A percentile compares a stretch with the other conserved stretches of the same genome.
Evolutionary conservation across 495 filamentous ascomycete genomes (phyloP).

Genomic region (Aspergillus nanangensis): DNA sequence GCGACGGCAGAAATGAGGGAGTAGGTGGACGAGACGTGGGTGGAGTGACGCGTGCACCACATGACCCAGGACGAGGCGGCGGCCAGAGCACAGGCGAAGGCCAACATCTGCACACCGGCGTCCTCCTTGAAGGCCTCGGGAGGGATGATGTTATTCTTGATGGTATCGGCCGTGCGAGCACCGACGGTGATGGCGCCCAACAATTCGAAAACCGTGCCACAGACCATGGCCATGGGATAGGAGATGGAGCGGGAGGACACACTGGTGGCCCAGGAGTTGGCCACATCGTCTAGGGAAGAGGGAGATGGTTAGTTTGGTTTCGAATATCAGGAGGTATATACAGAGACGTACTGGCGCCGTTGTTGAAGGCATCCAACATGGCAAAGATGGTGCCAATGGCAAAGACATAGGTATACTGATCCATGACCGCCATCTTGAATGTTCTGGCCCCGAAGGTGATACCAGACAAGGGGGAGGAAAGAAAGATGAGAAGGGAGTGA

Average conservation of each 20-base stretch:
- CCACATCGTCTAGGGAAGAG: constrained; percentile 57
- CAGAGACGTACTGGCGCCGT: constrained; percentile 53
- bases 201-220: constrained; percentile 61
- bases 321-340: background rate
- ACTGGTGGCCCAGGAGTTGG: constrained; percentile 70
- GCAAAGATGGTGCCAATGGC: constrained; percentile 75
- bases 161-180: constrained; percentile 55
- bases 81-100: constrained; percentile 53
- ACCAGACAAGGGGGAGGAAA: too few relatives aligned
- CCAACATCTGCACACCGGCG: constrained; percentile 57
- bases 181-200: constrained; percentile 57
- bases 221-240: constrained; percentile 63
- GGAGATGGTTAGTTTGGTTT: background rate
- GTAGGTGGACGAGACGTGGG: constrained; percentile 62
- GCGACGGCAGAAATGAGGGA: constrained; percentile 59
- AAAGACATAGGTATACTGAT: constrained; percentile 66
- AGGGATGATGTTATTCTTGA: constrained; percentile 57
- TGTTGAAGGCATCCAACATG: constrained; percentile 69
- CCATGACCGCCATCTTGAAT: constrained; percentile 37
- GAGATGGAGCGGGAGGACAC: constrained; percentile 65
- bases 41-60: constrained; percentile 58
- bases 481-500: too few relatives aligned
- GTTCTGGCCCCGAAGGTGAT: too few relatives aligned
- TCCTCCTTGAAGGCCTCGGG: constrained; percentile 42
- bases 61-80: constrained; percentile 54